phyloP scores from a whole-genome alignment of 352 stramenopile genomes.

The Globisporangium recalcitrans region DNA sequence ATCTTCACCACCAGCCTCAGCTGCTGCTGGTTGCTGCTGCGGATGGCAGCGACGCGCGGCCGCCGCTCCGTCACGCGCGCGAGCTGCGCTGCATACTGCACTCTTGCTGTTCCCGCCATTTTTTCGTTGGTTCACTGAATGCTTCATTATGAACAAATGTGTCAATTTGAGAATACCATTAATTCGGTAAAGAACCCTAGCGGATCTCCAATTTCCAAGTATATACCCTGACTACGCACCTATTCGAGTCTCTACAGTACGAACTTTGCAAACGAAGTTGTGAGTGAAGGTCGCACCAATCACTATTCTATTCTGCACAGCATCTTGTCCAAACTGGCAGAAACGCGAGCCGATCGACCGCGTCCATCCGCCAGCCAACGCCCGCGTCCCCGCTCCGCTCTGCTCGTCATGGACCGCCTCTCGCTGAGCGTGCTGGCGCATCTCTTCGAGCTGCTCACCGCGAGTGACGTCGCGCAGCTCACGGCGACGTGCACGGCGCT shows the following conservation, averaged over 20 bases:
- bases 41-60: slow-evolving; percentile 27
- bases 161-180: too few relatives aligned
- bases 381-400: neutral
- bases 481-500: slow-evolving; percentile 39
- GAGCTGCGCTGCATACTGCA: slow-evolving; percentile 25
- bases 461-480: slow-evolving; percentile 48
- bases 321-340: slow-evolving; percentile 1
- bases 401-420: slow-evolving; percentile 50
- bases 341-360: neutral
- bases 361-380: neutral
- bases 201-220: neutral
- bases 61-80: slow-evolving; percentile 32
- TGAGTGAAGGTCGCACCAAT: slow-evolving; percentile 8
- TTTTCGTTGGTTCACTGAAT: neutral
- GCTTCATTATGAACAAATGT: too few relatives aligned
- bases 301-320: neutral
- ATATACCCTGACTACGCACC: neutral
- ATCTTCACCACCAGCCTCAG: slow-evolving; percentile 36
- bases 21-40: neutral
- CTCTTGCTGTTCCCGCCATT: neutral
- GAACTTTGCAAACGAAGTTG: neutral
- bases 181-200: too few relatives aligned
- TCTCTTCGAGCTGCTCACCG: slow-evolving; percentile 59
- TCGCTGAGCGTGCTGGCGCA: slow-evolving; percentile 45
- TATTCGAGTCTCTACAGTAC: neutral